Conservation (phyloP, 768 basidiomycete genomes). For the Neoboletus subvelutipes region DNA sequence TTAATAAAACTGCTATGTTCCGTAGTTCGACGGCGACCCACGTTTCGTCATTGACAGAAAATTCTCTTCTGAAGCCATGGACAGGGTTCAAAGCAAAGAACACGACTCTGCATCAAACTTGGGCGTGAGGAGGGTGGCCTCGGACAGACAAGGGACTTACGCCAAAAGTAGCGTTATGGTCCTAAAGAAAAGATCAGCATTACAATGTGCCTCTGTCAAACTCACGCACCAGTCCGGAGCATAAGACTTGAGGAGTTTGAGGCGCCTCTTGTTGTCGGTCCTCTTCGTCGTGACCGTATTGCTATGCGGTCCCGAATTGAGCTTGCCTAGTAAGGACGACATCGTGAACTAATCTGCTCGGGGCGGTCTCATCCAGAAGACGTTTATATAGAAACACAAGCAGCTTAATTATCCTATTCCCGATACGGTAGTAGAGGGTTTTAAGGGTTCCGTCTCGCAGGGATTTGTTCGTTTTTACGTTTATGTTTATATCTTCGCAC, state of each 20-base stretch:
- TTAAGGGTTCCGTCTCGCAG: no score
- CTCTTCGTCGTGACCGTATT: slow-evolving; percentile 15
- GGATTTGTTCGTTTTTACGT: no score
- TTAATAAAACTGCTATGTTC: slow-evolving; percentile 13
- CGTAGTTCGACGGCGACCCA: slow-evolving; percentile 29
- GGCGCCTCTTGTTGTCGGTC: slow-evolving; percentile 29
- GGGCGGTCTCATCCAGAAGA: neutral
- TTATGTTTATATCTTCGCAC: no score
- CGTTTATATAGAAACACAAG: neutral
- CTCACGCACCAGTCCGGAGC: slow-evolving; percentile 69
- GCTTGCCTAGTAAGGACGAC: slow-evolving; percentile 10
- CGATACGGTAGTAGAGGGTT: no score
- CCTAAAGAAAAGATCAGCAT: slow-evolving; percentile 41
- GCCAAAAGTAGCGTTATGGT: slow-evolving; percentile 61
- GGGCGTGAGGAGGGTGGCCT: neutral
- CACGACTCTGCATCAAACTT: slow-evolving; percentile 40
- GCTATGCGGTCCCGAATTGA: slow-evolving; percentile 2
- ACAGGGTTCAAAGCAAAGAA: slow-evolving; percentile 67
- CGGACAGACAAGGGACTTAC: slow-evolving; percentile 40
- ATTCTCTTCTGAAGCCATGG: slow-evolving; percentile 71
- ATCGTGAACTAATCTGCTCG: slow-evolving; percentile 5
- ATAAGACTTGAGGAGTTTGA: slow-evolving; percentile 59
- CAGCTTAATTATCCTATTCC: neutral
- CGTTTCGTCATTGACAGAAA: slow-evolving; percentile 78
- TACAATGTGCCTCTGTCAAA: neutral